A percentile compares a stretch with the other conserved stretches of the same genome.
These are phyloP conservation scores for Elsinoe australis DNA, from an alignment of 2,329 filamentous ascomycete genomes.

Conservation along the genomic window DNA sequence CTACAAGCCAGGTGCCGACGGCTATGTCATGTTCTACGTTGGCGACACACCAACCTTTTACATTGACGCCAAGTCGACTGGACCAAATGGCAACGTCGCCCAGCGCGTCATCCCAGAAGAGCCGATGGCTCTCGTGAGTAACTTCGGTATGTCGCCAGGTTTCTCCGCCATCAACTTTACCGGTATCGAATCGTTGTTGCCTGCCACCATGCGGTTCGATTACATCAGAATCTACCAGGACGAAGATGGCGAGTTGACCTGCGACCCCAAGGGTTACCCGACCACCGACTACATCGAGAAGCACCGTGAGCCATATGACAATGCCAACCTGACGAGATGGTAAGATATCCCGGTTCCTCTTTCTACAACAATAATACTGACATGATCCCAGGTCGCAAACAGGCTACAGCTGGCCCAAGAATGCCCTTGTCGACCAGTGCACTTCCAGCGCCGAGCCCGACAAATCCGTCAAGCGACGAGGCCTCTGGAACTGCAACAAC, in stretches of 20 bases:
- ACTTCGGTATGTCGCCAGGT: constrained; percentile 48
- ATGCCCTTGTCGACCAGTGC: constrained; percentile 39
- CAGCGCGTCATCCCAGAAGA: constrained; percentile 45
- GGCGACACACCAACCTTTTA: constrained; percentile 45
- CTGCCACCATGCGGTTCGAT: constrained; percentile 47
- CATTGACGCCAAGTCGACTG: constrained; percentile 46
- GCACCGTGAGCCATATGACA: constrained; percentile 42
- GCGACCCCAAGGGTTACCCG: constrained; percentile 48
- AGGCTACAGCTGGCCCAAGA: constrained; percentile 37
- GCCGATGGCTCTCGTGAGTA: constrained; percentile 48
- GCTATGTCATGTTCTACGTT: constrained; percentile 47
- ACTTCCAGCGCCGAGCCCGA: constrained; percentile 17
- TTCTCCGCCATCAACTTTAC: constrained; percentile 37
- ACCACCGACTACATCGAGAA: constrained; percentile 46
- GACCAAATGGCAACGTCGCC: constrained; percentile 47
- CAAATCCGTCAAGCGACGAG: constrained; percentile 11
- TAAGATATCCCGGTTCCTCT: constrained; percentile 2
- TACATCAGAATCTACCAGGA: constrained; percentile 51
- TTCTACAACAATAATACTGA: background rate
- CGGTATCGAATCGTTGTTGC: constrained; percentile 36
- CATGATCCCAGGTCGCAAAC: constrained; percentile 20
- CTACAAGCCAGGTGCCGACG: constrained; percentile 43
- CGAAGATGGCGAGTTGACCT: constrained; percentile 42
- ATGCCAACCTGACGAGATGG: constrained; percentile 46
- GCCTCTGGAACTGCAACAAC: constrained; percentile 15